These are phyloP conservation scores for Calonectria leucothoes DNA, from an alignment of 2,329 filamentous ascomycete genomes.

Conservation along the genomic window DNA sequence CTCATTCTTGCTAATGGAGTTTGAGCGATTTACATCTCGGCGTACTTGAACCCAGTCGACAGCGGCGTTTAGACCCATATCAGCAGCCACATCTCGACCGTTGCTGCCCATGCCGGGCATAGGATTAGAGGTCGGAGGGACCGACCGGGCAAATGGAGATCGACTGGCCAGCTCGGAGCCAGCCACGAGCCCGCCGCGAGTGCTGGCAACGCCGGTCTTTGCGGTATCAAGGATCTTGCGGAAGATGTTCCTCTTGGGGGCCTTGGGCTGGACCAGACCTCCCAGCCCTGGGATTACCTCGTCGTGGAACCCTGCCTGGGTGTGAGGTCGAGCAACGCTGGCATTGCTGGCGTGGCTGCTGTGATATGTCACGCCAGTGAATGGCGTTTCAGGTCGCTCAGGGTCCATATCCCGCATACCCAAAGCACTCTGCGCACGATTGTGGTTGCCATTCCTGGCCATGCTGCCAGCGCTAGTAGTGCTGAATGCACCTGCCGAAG, in stretches of 20 bases:
- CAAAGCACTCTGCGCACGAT: conserved; percentile 73
- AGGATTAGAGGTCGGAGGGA: conserved; percentile 51
- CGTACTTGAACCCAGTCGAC: conserved; percentile 98
- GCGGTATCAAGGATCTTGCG: conserved; percentile 95
- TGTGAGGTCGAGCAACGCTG: conserved; percentile 66
- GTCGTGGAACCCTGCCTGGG: conserved; percentile 73
- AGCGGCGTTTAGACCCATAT: conserved; percentile 73
- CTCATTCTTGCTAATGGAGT: conserved; percentile 91
- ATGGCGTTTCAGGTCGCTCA: conserved; percentile 70
- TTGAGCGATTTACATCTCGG: conserved; percentile 94
- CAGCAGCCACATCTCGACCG: conserved; percentile 68
- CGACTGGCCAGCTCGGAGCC: conserved; percentile 58
- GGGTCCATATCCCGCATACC: conserved; percentile 67
- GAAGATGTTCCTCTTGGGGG: conserved; percentile 90
- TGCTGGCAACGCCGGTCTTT: conserved; percentile 92
- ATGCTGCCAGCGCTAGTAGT: conserved; percentile 95
- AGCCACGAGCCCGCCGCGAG: conserved; percentile 81
- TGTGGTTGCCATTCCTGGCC: conserved; percentile 79
- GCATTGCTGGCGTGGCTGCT: conserved; percentile 80
- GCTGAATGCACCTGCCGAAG: conserved; percentile 90
- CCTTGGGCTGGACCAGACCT: conserved; percentile 80
- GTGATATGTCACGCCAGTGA: conserved; percentile 89
- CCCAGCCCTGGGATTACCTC: conserved; percentile 79
- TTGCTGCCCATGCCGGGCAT: conserved; percentile 57
- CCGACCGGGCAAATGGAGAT: conserved; percentile 56